Conservation (phyloP, 768 basidiomycete genomes). For the Lepiota subincarnata region DNA sequence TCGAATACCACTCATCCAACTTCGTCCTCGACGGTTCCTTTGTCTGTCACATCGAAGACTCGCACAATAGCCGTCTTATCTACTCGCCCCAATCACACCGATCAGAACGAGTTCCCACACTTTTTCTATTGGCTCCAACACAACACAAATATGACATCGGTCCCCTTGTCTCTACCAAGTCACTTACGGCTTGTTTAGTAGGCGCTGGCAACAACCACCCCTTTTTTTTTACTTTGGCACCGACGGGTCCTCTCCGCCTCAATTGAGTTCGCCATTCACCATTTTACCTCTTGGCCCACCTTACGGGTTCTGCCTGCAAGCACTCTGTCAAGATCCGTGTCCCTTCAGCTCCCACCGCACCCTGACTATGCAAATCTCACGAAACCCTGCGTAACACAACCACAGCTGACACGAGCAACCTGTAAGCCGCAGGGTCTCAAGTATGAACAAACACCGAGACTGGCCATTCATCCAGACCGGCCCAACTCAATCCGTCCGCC, state of each 20-base stretch:
- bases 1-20: not conserved
- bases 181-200: not conserved
- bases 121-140: conserved; percentile 4
- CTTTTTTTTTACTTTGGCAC: too few species aligned
- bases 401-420: too few species aligned
- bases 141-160: not conserved
- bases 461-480: not conserved
- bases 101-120: conserved; percentile 5
- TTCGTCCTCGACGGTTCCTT: not conserved
- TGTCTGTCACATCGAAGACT: not conserved
- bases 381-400: not conserved
- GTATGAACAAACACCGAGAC: not conserved
- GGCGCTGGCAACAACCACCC: too few species aligned
- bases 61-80: conserved; percentile 4
- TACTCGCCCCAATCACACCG: not conserved
- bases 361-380: not conserved
- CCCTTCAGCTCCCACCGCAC: too few species aligned
- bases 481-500: not conserved
- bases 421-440: not conserved
- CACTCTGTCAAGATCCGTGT: too few species aligned
- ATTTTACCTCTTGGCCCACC: too few species aligned
- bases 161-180: not conserved
- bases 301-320: too few species aligned
- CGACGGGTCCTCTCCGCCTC: too few species aligned
- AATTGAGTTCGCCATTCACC: too few species aligned